Evolutionary conservation across 176 grass and related monocot genomes (phyloP).

Genomic region (Dactylis glomerata): DNA sequence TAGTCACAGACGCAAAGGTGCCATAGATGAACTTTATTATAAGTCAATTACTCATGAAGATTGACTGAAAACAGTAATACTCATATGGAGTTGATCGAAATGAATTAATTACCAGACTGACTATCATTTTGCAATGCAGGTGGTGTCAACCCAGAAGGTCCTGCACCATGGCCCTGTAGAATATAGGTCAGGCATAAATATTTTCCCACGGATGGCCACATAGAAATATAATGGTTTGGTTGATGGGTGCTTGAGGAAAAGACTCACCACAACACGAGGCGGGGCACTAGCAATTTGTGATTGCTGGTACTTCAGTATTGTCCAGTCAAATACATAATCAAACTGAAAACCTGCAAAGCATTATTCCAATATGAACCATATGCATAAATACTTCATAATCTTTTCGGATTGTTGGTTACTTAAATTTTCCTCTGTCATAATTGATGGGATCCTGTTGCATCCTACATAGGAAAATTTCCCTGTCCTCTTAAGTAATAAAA

Average conservation of each 20-base stretch:
- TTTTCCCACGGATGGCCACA: background rate
- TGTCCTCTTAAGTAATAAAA: background rate
- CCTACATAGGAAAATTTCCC: no score
- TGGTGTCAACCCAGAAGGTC: slow-evolving; percentile 70
- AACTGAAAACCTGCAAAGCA: slow-evolving; percentile 91
- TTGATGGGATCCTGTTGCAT: no score
- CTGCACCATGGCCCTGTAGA: slow-evolving; percentile 62
- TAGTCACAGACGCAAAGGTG: slow-evolving; percentile 17
- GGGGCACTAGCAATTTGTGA: slow-evolving; percentile 87
- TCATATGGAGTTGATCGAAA: background rate
- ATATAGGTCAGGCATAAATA: slow-evolving; percentile 21
- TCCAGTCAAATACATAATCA: slow-evolving; percentile 99
- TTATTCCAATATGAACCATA: slow-evolving; percentile 8
- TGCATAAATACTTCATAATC: background rate
- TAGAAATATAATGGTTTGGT: slow-evolving; percentile 7
- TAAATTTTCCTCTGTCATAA: no score
- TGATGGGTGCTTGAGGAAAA: background rate
- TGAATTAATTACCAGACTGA: slow-evolving; percentile 59
- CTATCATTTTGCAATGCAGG: slow-evolving; percentile 66
- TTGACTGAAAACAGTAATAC: background rate
- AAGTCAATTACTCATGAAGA: slow-evolving; percentile 1
- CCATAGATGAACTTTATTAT: slow-evolving; percentile 1
- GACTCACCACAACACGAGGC: slow-evolving; percentile 58
- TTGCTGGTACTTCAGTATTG: slow-evolving; percentile 95
- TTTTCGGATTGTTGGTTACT: background rate